A percentile compares a stretch with the other conserved stretches of the same genome.
phyloP scores from a whole-genome alignment of 768 basidiomycete species.

The Amanita rimosa region DNA sequence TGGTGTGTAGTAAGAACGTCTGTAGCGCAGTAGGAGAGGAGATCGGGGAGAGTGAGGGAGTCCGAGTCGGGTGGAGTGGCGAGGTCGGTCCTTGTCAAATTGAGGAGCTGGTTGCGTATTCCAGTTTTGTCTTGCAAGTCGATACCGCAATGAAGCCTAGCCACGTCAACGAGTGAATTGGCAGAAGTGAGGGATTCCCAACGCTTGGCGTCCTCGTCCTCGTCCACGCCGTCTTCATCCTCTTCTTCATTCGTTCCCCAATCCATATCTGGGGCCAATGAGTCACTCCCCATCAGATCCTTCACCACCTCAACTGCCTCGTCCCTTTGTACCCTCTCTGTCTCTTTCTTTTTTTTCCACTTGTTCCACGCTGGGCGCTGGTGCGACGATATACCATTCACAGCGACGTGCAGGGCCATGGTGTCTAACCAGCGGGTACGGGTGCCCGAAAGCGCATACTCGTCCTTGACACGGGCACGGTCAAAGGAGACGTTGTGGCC shows the following conservation, averaged over 20 bases:
- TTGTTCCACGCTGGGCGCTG: conserved; percentile 92
- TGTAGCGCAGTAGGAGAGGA: conserved; percentile 74
- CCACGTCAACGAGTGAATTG: conserved; percentile 89
- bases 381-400: conserved; percentile 88
- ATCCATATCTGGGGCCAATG: neutral
- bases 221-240: conserved; percentile 8
- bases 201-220: conserved; percentile 35
- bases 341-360: conserved; percentile 61
- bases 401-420: conserved; percentile 89
- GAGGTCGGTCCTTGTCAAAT: conserved; percentile 65
- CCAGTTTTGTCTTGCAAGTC: conserved; percentile 21
- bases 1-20: conserved; percentile 82
- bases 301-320: conserved; percentile 55
- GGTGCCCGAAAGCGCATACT: conserved; percentile 62
- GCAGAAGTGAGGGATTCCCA: conserved; percentile 94
- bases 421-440: conserved; percentile 85
- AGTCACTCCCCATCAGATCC: conserved; percentile 27
- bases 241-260: conserved; percentile 16
- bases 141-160: conserved; percentile 79
- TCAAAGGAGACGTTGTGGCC: conserved; percentile 98
- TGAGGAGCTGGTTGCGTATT: neutral
- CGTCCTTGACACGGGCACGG: conserved; percentile 69
- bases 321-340: conserved; percentile 39
- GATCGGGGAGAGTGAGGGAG: conserved; percentile 55
- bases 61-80: conserved; percentile 42